These are phyloP conservation scores for Chrysanthemum seticuspe DNA, from an alignment of 129 eudicot species.

Conservation along the genomic window DNA sequence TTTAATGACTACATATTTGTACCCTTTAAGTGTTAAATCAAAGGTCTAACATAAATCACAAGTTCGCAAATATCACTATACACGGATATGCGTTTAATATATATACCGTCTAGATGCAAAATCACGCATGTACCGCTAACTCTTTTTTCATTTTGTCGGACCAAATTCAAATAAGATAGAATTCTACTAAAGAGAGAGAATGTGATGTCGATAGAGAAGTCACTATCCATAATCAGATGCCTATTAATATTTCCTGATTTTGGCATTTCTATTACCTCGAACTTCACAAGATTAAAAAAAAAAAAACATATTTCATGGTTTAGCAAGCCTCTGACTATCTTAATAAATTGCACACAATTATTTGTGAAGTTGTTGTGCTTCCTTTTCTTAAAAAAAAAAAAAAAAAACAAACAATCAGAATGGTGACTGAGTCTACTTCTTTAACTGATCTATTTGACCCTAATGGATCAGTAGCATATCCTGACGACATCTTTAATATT, in stretches of 20 bases:
- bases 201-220: constrained; percentile 42
- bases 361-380: background rate
- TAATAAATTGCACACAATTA: background rate
- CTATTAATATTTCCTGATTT: constrained; percentile 35
- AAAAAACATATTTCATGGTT: constrained; percentile 14
- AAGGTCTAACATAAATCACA: too few relatives aligned
- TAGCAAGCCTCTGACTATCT: constrained; percentile 3
- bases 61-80: too few relatives aligned
- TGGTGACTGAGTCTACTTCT: constrained; percentile 25
- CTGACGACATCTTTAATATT: constrained; percentile 73
- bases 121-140: too few relatives aligned
- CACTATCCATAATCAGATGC: constrained; percentile 30
- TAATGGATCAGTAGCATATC: constrained; percentile 24
- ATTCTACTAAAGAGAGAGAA: constrained; percentile 4
- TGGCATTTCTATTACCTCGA: constrained; percentile 21
- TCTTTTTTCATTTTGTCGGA: too few relatives aligned
- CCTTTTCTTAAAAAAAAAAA: background rate
- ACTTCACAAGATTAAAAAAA: constrained; percentile 23
- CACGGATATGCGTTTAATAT: too few relatives aligned
- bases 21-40: too few relatives aligned
- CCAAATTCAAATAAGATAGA: too few relatives aligned
- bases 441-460: constrained; percentile 39
- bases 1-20: too few relatives aligned
- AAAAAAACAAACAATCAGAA: constrained; percentile 4
- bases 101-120: too few relatives aligned